Evolutionary conservation across 805 yeast genomes (phyloP).

Genomic region (Myxozyma melibiosi): DNA sequence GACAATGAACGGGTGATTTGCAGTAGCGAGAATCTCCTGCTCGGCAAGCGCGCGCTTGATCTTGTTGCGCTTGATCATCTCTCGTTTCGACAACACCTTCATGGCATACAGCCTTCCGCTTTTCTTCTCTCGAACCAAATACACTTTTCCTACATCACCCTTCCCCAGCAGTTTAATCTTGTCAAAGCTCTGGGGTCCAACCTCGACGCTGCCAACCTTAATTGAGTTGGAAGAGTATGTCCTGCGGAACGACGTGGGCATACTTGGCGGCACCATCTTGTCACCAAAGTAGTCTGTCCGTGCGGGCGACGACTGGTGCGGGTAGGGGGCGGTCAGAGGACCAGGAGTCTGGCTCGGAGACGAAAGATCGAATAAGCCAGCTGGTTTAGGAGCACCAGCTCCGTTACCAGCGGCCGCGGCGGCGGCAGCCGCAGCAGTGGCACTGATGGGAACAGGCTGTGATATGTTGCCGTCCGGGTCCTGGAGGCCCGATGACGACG

Average conservation of each 20-base stretch:
- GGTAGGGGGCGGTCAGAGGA: slow-evolving; percentile 20
- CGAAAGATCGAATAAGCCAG: slow-evolving; percentile 5
- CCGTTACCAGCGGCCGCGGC: neutral
- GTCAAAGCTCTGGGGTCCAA: slow-evolving; percentile 83
- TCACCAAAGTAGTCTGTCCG: slow-evolving; percentile 15
- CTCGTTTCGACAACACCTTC: slow-evolving; percentile 86
- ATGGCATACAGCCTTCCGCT: slow-evolving; percentile 81
- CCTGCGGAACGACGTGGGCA: slow-evolving; percentile 42
- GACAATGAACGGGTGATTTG: slow-evolving; percentile 96
- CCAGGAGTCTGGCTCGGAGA: slow-evolving; percentile 13
- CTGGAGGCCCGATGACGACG: too few relatives aligned
- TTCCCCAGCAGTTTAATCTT: slow-evolving; percentile 88
- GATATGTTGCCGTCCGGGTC: too few relatives aligned
- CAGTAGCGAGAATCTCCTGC: slow-evolving; percentile 92
- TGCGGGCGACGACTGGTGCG: neutral
- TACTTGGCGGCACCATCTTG: slow-evolving; percentile 5
- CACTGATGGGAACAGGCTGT: slow-evolving; percentile 19
- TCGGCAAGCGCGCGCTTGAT: slow-evolving; percentile 94
- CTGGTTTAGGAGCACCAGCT: neutral
- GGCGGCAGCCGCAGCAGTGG: too few relatives aligned
- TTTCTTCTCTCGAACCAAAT: slow-evolving; percentile 79
- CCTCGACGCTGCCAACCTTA: slow-evolving; percentile 74
- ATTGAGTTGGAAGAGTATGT: slow-evolving; percentile 75
- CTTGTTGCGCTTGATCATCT: slow-evolving; percentile 93
- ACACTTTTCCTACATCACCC: slow-evolving; percentile 98